Conservation (phyloP, 305 asterid genomes). For the Fraxinus sp. region DNA sequence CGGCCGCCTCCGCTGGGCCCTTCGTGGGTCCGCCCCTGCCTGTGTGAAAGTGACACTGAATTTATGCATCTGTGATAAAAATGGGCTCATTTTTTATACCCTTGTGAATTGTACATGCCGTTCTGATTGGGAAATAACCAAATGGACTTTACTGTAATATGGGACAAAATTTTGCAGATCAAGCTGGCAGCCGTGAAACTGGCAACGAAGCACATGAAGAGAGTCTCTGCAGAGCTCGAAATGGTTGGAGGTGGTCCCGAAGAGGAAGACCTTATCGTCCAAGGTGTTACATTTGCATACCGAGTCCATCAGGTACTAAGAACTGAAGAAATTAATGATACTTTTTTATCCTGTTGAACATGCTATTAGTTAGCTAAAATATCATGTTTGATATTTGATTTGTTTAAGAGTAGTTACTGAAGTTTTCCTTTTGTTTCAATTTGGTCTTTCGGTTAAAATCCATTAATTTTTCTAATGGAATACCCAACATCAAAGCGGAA, state of each 20-base stretch:
- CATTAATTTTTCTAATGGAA: neutral
- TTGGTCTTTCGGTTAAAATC: neutral
- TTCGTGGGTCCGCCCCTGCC: too few species aligned
- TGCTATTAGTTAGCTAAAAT: neutral
- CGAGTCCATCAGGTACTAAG: conserved; percentile 65
- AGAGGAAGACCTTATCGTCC: conserved; percentile 56
- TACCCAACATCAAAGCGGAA: neutral
- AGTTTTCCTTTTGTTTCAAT: neutral
- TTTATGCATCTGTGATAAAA: neutral
- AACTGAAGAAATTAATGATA: neutral
- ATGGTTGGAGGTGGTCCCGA: conserved; percentile 72
- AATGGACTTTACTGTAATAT: neutral
- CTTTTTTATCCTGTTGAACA: neutral
- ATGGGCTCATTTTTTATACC: neutral
- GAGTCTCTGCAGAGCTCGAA: conserved; percentile 90
- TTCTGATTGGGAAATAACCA: conserved; percentile 25
- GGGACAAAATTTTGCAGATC: conserved; percentile 46
- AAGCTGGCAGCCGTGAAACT: conserved; percentile 92
- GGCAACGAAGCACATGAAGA: conserved; percentile 94
- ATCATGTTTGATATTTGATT: neutral
- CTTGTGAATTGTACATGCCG: conserved; percentile 1
- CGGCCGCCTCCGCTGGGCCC: too few species aligned
- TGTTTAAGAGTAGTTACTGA: neutral
- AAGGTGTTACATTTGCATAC: conserved; percentile 68
- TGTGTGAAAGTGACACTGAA: neutral